Base-by-base conservation (phyloP, 1,284 basidiomycete genomes). In the Pyrrhoderma lamaoense region DNA sequence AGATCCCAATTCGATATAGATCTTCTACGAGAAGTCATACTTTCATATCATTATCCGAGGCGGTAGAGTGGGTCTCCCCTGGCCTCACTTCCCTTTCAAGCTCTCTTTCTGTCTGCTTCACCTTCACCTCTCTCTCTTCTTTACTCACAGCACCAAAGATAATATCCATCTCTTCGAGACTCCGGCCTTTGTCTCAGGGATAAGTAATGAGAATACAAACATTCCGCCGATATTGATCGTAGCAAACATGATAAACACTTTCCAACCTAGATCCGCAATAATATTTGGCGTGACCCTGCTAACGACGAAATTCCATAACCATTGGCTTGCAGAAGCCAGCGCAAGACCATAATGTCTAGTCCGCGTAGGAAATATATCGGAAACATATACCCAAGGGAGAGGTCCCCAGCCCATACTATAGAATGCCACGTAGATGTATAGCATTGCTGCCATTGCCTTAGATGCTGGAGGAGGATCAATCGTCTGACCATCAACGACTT, bases 331-430 rank as follows among this genome's bases (percentile, higher is more conserved):
- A 46, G 81, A 80, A 0, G 82, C 88, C 1, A 79, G 67, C 1
- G 83, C 78, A 40, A 90, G 70, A 45, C 89, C 89, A 60, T 83
- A 88, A 61, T 88, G 83, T 52, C 88, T 73, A 8, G 87, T 89
- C 42, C 85, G 70, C 36, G 86, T 91, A 23, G 83, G 85, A 76
- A 91, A 91, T 62, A 91, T 89, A 65, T 91, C 89, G 11, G 85
- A 72, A 19, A 80, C 79, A 59, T 87, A 87, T 4, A 88, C 80
- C 85, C 84, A 87, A 9, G 77, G 77, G 8, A 78, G 61, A 16
- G 73, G 70, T 18, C 78, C 77, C 74, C 74, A 79, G 19, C 80
- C 85, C 76, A 87, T 80, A 0, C 79, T 81, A 61, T 86, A 87
- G 67, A 86, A 87, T 62, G 76, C 80, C 21, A 85, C 84, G 57